Evolutionary conservation across 768 basidiomycete species (phyloP), one percentile per base, ranked within the genome.

Genomic region (Lactarius sanguifluus): DNA sequence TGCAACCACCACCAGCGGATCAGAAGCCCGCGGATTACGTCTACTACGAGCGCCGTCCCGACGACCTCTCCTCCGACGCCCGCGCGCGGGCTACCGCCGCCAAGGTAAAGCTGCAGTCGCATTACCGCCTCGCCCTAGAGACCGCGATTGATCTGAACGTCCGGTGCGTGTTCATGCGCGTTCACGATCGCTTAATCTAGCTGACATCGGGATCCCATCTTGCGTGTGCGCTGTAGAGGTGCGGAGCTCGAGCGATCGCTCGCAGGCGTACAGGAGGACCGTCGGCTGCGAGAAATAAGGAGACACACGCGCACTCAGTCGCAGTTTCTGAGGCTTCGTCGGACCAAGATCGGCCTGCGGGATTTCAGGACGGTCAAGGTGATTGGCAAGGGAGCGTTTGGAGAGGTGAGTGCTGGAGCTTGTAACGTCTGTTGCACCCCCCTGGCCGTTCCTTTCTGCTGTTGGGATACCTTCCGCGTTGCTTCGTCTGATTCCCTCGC

Each of bases 311-410:
- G 88, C 78, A 92, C 91, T 71, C 95, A 96, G 77, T 88, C 87
- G 5, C 90, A 89, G 23, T 98, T 90, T 77, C 83, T 99, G 68
- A 87, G 97, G 18, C 81, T 98, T 56, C 83, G 90, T 61, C 81
- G 96, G 60, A 98, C 97, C 28, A 92, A 91, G 73, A 83, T 99
- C 23, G 94, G 95, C 5, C 79, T 98, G 67, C 87, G 88, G 68
- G 92, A 98, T 77, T 99, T 99, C 79, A 82, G 89, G 70, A 98
- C 96, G 8, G 94, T 99, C 73, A 98, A 98, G 76, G 95, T 99
- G 57, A 99, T 99, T 71, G 97, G 97, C n/a, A 98, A 97, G 78
- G 97, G 97, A 69, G 97, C 97, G 18, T 99, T 99, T 74, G 96
- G 97, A 74, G 96, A 99, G 81, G 94, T 94, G 72, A 50, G 84